A percentile compares a stretch with the other conserved stretches of the same genome.
Conservation (phyloP, 805 yeast genomes). For the Brettanomyces naardenensis region DNA sequence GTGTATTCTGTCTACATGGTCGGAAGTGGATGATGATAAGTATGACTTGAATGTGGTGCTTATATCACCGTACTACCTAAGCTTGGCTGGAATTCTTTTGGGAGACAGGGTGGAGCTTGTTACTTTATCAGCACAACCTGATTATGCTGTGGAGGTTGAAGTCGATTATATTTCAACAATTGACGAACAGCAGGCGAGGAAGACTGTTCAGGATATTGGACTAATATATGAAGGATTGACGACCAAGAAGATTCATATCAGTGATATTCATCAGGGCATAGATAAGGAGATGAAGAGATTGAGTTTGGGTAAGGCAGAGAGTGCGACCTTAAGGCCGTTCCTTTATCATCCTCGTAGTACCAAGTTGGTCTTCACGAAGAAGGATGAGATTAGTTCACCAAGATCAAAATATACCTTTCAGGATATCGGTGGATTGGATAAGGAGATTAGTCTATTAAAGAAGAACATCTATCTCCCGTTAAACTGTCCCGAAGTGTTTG, state of each 20-base stretch:
- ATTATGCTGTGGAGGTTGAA: constrained; percentile 18
- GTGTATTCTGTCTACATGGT: constrained; percentile 16
- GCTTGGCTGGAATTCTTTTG: constrained; percentile 16
- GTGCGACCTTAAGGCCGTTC: constrained; percentile 21
- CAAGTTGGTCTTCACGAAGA: constrained; percentile 25
- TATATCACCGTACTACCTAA: constrained; percentile 14
- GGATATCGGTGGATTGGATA: constrained; percentile 68
- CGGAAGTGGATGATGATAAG: constrained; percentile 17
- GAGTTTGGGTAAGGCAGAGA: neutral
- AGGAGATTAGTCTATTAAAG: constrained; percentile 53
- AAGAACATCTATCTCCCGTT: constrained; percentile 76
- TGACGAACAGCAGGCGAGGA: constrained; percentile 29
- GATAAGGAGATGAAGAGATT: neutral
- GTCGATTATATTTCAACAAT: constrained; percentile 6
- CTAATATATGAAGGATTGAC: constrained; percentile 47
- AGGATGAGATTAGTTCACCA: constrained; percentile 29
- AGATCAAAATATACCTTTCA: constrained; percentile 31
- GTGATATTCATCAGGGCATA: neutral
- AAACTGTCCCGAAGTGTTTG: constrained; percentile 65
- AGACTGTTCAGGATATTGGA: constrained; percentile 46
- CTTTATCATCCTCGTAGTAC: constrained; percentile 20
- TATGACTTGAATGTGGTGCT: constrained; percentile 20
- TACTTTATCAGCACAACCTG: constrained; percentile 43
- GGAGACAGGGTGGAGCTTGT: constrained; percentile 33
- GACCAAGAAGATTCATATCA: neutral